Evolutionary conservation across 2,329 filamentous ascomycete species (phyloP).

Genomic region (Atkinsonella texensis): DNA sequence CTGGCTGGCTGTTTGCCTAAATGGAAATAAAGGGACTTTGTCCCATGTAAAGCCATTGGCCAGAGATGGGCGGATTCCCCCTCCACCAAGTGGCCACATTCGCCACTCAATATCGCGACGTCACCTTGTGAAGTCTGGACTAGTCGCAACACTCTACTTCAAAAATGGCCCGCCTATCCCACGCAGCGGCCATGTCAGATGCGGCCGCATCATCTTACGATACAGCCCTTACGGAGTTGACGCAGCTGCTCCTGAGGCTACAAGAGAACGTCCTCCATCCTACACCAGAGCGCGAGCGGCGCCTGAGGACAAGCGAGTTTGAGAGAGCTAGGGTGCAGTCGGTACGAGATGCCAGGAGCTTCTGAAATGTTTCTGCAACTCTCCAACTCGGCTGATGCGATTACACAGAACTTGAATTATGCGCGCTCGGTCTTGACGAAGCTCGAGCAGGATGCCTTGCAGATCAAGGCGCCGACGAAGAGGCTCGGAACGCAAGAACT

Average conservation of each 20-base stretch:
- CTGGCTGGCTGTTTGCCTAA: too few species aligned
- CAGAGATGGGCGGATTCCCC: neutral
- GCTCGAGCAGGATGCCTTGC: slow-evolving; percentile 55
- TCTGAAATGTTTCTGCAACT: neutral
- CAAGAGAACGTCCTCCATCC: slow-evolving; percentile 53
- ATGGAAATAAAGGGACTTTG: neutral
- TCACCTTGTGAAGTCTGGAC: neutral
- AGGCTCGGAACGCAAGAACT: slow-evolving; percentile 51
- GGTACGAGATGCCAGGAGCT: slow-evolving; percentile 25
- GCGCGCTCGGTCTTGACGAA: slow-evolving; percentile 56
- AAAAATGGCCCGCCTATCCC: neutral
- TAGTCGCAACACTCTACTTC: neutral
- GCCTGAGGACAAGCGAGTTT: slow-evolving; percentile 49
- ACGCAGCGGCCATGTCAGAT: neutral
- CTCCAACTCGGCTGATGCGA: neutral
- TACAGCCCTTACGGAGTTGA: slow-evolving; percentile 36
- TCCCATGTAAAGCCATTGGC: neutral
- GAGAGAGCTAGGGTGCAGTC: slow-evolving; percentile 39
- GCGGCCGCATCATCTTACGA: slow-evolving; percentile 14
- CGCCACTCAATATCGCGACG: neutral
- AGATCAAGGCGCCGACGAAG: slow-evolving; percentile 44
- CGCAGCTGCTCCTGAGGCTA: slow-evolving; percentile 51
- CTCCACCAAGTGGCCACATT: neutral
- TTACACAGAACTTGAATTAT: slow-evolving; percentile 54
- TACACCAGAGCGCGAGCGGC: slow-evolving; percentile 44